phyloP scores from a whole-genome alignment of 257 asterid genomes.

The Plantago major region DNA sequence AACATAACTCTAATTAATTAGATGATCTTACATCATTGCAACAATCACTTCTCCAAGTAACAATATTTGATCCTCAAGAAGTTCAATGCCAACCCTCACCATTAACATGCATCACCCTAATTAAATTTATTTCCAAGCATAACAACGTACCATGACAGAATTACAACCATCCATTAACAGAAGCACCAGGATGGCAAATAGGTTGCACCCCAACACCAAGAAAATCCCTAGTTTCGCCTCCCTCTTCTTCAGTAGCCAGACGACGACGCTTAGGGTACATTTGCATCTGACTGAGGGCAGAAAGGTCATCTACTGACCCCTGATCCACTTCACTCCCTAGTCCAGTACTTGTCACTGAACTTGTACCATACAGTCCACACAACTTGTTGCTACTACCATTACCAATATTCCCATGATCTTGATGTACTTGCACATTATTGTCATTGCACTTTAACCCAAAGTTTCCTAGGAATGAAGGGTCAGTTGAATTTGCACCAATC shows the following conservation, averaged over 20 bases:
- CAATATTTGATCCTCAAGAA: no score
- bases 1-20: no score
- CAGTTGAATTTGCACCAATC: conserved; percentile 54
- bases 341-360: conserved; percentile 27
- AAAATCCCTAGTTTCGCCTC: conserved; percentile 88
- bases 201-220: conserved; percentile 85
- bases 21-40: no score
- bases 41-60: no score
- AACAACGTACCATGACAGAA: background rate
- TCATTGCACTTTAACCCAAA: conserved; percentile 36
- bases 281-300: conserved; percentile 36
- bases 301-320: conserved; percentile 32
- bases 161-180: conserved; percentile 87
- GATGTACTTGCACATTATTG: conserved; percentile 2
- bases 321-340: conserved; percentile 38
- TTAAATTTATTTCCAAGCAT: background rate
- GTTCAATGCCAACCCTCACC: background rate
- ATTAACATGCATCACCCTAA: background rate
- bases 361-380: conserved; percentile 41
- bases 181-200: conserved; percentile 62
- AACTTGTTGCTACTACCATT: conserved; percentile 25
- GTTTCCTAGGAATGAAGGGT: conserved; percentile 40
- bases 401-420: no score
- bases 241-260: conserved; percentile 31
- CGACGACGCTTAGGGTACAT: conserved; percentile 62